Base-by-base conservation (phyloP, 805 yeast genomes). In the Saccharomycopsis malanga region DNA sequence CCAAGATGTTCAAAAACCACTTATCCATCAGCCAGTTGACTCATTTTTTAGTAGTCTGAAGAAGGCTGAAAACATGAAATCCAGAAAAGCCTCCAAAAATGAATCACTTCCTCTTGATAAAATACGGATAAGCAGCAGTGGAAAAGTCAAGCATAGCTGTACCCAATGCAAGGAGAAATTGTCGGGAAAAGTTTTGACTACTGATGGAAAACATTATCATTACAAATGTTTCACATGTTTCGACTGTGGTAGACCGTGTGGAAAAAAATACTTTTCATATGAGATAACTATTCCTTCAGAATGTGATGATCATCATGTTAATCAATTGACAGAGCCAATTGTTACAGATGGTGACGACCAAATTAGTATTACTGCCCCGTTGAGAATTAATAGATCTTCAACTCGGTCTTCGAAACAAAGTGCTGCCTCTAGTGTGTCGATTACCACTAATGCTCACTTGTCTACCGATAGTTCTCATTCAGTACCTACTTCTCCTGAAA, bases 171-270 rank as follows among this genome's bases (percentile, higher is more conserved):
- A 27, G 10, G 10, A 27, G 30, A 27, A 27, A 9, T 12, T 27
- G 10, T 7, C 30, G 10, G 30, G 30, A 7, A 27, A 27, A 12
- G 30, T 27, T 12, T 12, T 27, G 7, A 27, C 30, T 3, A 74
- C 97, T 0, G 69, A 89, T 56, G 82, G 79, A 27, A 72, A 74
- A 41, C 80, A 86, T 2, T 91, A 76, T 60, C 98, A 89, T 61
- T 81, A 88, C 24, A 82, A 84, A 25, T 89, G 98, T 64, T 89
- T 89, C 63, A 71, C 77, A 4, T 89, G 98, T 61, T 70, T 77
- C 56, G 95, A 86, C 60, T 91, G 98, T 68, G 82, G 82, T 3
- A 71, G 70, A 20, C 82, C 77, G 45, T 86, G 96, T 56, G 80
- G 93, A n/a, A 74, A 88, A 17, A 88, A 87, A 61, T 91, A 88